Evolutionary conservation across 202 grass and related monocot species (phyloP).

Genomic region (Schoenoplectus triqueter): DNA sequence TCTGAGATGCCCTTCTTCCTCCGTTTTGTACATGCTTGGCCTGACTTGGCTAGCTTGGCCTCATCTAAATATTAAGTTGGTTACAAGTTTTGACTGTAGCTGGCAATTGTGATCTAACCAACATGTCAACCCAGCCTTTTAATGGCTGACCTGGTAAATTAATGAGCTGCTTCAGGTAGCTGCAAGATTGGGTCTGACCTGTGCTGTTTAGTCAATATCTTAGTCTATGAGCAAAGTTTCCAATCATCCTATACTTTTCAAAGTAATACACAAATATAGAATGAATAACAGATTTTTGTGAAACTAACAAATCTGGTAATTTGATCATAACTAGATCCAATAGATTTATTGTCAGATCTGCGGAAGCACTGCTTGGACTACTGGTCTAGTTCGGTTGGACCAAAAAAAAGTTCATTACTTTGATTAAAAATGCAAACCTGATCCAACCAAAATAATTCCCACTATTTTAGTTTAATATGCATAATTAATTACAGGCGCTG

Average conservation of each 20-base stretch:
- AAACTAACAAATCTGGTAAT: not conserved
- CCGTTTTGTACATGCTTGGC: not conserved
- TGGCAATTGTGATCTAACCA: slow-evolving; percentile 1
- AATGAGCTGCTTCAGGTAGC: not conserved
- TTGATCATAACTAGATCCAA: not conserved
- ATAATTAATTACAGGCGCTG: slow-evolving; percentile 42
- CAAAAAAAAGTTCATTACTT: not conserved
- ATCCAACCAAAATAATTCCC: slow-evolving; percentile 1
- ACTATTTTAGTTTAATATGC: not conserved
- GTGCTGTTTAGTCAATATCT: not conserved
- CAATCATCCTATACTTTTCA: not conserved
- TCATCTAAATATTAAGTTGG: not conserved
- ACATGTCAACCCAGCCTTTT: not conserved
- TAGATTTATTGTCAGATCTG: not conserved
- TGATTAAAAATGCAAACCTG: not conserved
- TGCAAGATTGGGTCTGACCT: not conserved
- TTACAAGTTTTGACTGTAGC: not conserved
- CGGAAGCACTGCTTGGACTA: not conserved
- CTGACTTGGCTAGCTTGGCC: too few relatives aligned
- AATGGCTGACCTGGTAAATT: not conserved
- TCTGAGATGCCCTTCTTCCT: not conserved
- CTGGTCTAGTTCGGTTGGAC: not conserved
- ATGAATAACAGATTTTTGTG: slow-evolving; percentile 1
- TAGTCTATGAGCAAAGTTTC: not conserved
- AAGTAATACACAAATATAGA: not conserved